Evolutionary conservation across 345 rosid genomes (phyloP).

Genomic region (Anacardium occidentale): DNA sequence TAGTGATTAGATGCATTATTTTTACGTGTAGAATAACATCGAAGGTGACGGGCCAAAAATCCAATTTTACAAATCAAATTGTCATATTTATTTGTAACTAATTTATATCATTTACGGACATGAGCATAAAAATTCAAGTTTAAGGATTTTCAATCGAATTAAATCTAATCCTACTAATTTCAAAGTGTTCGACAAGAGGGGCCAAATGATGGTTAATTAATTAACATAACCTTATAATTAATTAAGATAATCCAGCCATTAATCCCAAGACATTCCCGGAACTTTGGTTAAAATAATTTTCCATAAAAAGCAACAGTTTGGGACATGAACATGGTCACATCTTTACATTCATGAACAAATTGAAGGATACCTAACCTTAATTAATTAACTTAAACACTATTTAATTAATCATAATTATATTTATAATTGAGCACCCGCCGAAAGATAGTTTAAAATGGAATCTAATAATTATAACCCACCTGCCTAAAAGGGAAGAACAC

Average conservation of each 20-base stretch:
- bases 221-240: background rate
- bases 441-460: slow-evolving; percentile 23
- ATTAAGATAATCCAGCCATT: background rate
- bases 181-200: background rate
- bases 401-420: too few species aligned
- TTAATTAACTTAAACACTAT: background rate
- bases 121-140: too few species aligned
- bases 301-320: background rate
- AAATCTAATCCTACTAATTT: too few species aligned
- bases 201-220: background rate
- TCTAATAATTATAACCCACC: slow-evolving; percentile 12
- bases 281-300: background rate
- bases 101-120: too few species aligned
- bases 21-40: too few species aligned
- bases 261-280: background rate
- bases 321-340: slow-evolving; percentile 9
- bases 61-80: too few species aligned
- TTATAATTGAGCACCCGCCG: slow-evolving; percentile 29
- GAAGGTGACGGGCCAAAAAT: too few species aligned
- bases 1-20: too few species aligned
- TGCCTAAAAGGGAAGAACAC: background rate
- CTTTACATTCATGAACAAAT: slow-evolving; percentile 13
- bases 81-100: too few species aligned
- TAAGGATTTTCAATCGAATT: too few species aligned
- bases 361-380: slow-evolving; percentile 13